Base-by-base conservation (phyloP, 2,329 filamentous ascomycete species). In the Ceratocystis diversiconidia region DNA sequence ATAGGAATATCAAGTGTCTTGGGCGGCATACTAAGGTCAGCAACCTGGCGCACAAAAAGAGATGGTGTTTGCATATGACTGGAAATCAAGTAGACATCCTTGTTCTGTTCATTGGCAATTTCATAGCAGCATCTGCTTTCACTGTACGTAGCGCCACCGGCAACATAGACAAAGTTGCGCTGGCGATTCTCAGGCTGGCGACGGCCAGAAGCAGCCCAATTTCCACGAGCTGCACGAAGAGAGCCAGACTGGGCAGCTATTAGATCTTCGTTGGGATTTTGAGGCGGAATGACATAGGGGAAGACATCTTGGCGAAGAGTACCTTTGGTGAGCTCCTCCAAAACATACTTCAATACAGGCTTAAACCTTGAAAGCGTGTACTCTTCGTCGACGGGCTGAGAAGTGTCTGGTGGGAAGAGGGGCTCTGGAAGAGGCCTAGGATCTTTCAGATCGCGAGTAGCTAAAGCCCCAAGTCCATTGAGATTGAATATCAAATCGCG, bases 101-200 rank as follows among this genome's bases (percentile, higher is more conserved):
- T 85, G 63, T 84, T 85, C 60, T 85, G 85, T 62, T 85, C 78
- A 63, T 85, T 82, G 1, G 89, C 87, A 30, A 92, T 78, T 71
- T 96, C 90, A 73, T 97, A 97, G 76, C 94, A 99, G 12, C 86
- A 82, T 32, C 94, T 85, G 41, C 89, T 83, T 76, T 99, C 94
- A 4, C 90, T 91, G 74, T 92, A 96, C 0, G 94, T 97, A 22
- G 94, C 94, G 57, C 94, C 94, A 61, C 94, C 94, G 1, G 92
- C 94, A 82, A 97, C 87, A 73, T 96, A 97, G 17, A 97, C 86
- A 67, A 99, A 89, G 64, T 97, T 82, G 63, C 94, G 85, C 74
- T 99, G 94, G 64, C 88, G 85, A 69, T 92, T 95, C 73, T 97
- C 92, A 1, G 75, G 68, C 80, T 84, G 67, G 79, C 85, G 83